Evolutionary conservation across 148 eudicot species (phyloP), one percentile per base, ranked within the genome.

Genomic region (Camellia japonica): DNA sequence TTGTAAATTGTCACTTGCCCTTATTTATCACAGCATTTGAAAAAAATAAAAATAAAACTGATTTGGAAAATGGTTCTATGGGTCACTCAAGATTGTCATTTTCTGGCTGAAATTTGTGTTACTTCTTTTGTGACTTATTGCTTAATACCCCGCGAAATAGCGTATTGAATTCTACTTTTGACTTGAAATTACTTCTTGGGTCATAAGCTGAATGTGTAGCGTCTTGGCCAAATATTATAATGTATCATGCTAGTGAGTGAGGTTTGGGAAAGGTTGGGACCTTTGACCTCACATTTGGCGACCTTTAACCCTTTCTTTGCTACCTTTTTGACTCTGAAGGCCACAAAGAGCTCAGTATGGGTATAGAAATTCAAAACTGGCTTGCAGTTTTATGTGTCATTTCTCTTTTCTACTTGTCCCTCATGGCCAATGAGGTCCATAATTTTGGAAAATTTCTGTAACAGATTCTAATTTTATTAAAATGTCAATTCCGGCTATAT

Each of bases 211-310:
- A 30, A 44, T 47, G 64, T 61, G 19, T 61, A 9, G 23, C 58
- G 3, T 49, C 18, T 71, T 71, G 2, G 13, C 30, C 6, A 14
- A 42, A 71, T 71, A 18, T 20, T 46, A 12, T 20, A 10, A 56
- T 14, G 20, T 4, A 43, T 52, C 49, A 52, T 71, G 75, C 12
- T 20, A 3, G 19, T 23, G 10, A 70, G 56, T n/a, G 43, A 47
- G 6, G 54, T 69, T 47, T 54, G 14, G 30, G 41, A 18, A 49
- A 41, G 49, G 5, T 74, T 74, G 63, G 65, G 55, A 74, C 51
- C 49, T 74, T 74, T 56, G 63, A 58, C 65, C 47, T 74, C 38
- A 5, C 66, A 74, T 8, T 59, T 60, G 7, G n/a, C 58, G 52
- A 59, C 66, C 75, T 51, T 51, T 10, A 9, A 71, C n/a, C 16